Evolutionary conservation across 768 basidiomycete genomes (phyloP), one percentile per base, ranked within the genome.

Genomic region (Xanthoconium purpureum): DNA sequence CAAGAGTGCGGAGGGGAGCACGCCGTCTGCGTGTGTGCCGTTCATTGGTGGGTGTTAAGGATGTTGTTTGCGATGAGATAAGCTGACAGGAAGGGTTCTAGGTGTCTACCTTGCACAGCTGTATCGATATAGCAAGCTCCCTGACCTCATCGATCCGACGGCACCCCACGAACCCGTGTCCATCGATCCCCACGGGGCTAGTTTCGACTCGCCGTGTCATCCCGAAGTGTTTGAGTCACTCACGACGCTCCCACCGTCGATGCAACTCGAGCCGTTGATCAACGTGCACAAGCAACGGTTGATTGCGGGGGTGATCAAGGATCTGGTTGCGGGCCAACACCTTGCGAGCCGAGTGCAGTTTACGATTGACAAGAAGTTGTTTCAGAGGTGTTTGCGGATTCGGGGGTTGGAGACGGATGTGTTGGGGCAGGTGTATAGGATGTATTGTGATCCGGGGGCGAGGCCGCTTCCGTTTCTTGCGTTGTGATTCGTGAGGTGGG

Each of bases 241-340:
- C 7, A 78, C 84, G 4, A 80, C 86, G 9, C 81, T 93, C 5
- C 91, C 91, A 0, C 66, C 83, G 1, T 80, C 82, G n/a, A 89
- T 92, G 77, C 83, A 86, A 58, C 80, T 94, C 30, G 90, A 93
- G 63, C 90, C 91, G 5, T 72, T 94, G 55, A 90, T 94, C 73
- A 94, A 92, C 66, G 87, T 94, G 7, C 89, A 93, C 71, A 93
- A 94, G 71, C 91, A 94, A 67, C 83, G 91, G 36, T 73, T 87
- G 61, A 88, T 91, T 50, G 89, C 91, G 11, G 81, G 80, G 15
- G 85, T 90, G 40, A 89, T 93, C 74, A 91, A 91, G 69, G 80
- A 82, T 8, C 74, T 93, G 52, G 89, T 93, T 9, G 84, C 87
- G 11, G 89, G 89, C 3, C 91, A 93, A 66, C 91, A 93, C 63